Evolutionary conservation across 192 early-diverging fungal genomes (phyloP), one percentile per base, ranked within the genome.

Genomic region (Phlyctochytrium planicorne): DNA sequence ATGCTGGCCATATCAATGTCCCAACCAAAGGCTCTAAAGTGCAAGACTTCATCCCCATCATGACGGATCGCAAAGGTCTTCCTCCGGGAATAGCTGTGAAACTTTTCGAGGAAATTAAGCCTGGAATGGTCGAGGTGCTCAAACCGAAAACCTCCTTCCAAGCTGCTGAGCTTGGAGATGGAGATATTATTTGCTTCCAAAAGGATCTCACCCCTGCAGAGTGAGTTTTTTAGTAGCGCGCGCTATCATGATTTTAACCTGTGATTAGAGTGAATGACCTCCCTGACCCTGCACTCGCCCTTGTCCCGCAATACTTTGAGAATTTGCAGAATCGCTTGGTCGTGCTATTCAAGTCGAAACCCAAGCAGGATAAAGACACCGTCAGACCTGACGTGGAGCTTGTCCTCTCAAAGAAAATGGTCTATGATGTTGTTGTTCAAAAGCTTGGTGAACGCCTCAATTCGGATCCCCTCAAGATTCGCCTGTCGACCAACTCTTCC

Each of bases 181-280:
- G 97, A 31, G 97, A 99, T 71, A 97, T 99, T 60, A 84, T 99
- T 62, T 89, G 84, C 66, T 88, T 91, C 74, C 93, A 96, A 75
- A 75, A 75, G 24, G 77, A 76, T 24, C 67, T 87, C 23, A 36
- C 64, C 3, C 0, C 3, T 2, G 59, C 79, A 75, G 23, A 74
- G 69, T 31, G 75, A 79, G 66, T 78, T 84, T 76, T 83, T 73
- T n/a, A n/a, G n/a, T n/a, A n/a, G n/a, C n/a, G n/a, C n/a, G n/a
- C n/a, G n/a, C n/a, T n/a, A n/a, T n/a, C n/a, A 70, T 71, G 40
- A n/a, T n/a, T n/a, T 68, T 40, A 30, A 36, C 47, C 16, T 14
- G 30, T 34, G 29, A 34, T 65, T 59, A 57, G 55, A 29, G 27
- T 29, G 14, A 4, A 55, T 25, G 76, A 86, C 4, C 69, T 86